Evolutionary conservation across 176 grass and related monocot genomes (phyloP), one percentile per base, ranked within the genome.

Genomic region (Rhipidocladum racemiflorum): DNA sequence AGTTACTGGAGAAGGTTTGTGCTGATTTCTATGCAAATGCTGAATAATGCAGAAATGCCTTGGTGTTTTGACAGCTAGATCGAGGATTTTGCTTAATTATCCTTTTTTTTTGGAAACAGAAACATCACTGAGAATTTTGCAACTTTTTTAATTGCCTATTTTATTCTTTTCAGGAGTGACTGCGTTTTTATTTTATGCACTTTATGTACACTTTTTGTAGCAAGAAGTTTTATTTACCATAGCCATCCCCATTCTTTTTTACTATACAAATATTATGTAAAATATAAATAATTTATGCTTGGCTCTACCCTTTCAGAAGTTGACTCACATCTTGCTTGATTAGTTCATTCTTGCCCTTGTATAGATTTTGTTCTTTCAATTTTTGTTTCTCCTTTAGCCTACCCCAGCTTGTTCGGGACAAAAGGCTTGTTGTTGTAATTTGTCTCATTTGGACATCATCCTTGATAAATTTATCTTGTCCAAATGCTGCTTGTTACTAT

Each of bases 1-100:
- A 89, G 48, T 38, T 97, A 69, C 86, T 94, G 56, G 75, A 91
- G 35, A 90, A 94, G 95, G 95, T 92, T 40, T 42, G 87, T 80
- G 28, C 28, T 44, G 64, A 34, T 60, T 61, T 55, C 10, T 45
- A 18, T 72, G 43, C 61, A 16, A 64, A 72, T 74, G 27, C 27
- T 54, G 13, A 61, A 12, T 53, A 65, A 30, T 85, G 42, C 17
- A 4, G 14, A 73, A 53, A 46, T 60, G 7, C 14, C 43, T 42
- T 78, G 54, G 2, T 68, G 24, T 75, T 85, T 60, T 46, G 23
- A 61, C 54, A 15, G 39, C 54, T 71, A 5, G 48, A 65, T 42
- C 0, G 6, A 8, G 0, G 14, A 24, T 25, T 53, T 53, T 56
- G 30, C 60, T 67, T 23, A 24, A 36, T 21, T 42, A 15, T 59